Percentiles rank a stretch among this genome's conserved stretches.
These are phyloP conservation scores for Ophiocordyceps sinensis DNA, from an alignment of 2,329 filamentous ascomycete genomes.

Conservation along the genomic window DNA sequence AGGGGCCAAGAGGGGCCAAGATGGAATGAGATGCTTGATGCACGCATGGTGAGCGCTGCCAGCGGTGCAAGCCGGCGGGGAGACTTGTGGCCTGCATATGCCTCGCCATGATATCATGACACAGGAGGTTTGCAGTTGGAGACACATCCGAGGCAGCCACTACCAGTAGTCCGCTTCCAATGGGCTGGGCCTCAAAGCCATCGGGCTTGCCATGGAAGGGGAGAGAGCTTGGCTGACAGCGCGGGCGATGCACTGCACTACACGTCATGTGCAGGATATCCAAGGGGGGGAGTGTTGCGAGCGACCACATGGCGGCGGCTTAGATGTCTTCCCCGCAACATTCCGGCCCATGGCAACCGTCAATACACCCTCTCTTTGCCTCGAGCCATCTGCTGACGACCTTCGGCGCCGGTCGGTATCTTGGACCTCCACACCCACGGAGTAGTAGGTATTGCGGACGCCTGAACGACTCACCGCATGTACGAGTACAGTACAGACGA, in stretches of 20 bases:
- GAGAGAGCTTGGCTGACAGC: not conserved
- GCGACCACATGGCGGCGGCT: not conserved
- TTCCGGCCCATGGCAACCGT: not conserved
- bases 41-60: not conserved
- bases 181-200: not conserved
- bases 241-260: not conserved
- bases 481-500: not conserved
- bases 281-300: not conserved
- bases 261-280: not conserved
- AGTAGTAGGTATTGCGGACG: not conserved
- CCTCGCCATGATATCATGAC: constrained; percentile 17
- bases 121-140: constrained; percentile 6
- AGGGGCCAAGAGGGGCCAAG: not conserved
- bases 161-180: not conserved
- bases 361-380: not conserved
- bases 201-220: not conserved
- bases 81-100: not conserved
- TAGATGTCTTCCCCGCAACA: not conserved
- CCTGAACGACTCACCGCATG: not conserved
- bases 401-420: not conserved
- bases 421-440: not conserved
- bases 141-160: not conserved
- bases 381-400: not conserved
- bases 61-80: not conserved
- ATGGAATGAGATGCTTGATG: not conserved